Conservation (phyloP, 805 yeast genomes). For the Spathaspora arborariae region DNA sequence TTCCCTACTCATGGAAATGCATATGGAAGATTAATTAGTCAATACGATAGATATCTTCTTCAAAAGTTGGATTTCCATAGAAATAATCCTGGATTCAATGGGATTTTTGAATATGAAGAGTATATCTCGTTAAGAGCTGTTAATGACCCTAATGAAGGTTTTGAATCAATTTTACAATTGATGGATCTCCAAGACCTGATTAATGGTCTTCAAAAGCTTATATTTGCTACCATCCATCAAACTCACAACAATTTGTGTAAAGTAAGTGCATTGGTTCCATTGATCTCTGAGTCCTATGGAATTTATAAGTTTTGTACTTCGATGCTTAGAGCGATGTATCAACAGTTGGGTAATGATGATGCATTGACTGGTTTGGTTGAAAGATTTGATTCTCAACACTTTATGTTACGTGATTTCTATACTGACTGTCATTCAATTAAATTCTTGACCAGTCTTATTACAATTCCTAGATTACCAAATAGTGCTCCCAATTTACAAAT, state of each 20-base stretch:
- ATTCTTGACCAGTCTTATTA: conserved; percentile 74
- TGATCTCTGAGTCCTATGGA: conserved; percentile 89
- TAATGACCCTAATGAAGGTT: conserved; percentile 94
- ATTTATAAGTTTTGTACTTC: conserved; percentile 84
- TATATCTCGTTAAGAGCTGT: conserved; percentile 83
- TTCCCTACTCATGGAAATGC: conserved; percentile 41
- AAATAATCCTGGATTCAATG: conserved; percentile 84
- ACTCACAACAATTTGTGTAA: conserved; percentile 68
- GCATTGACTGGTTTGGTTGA: conserved; percentile 72
- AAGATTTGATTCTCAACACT: conserved; percentile 70
- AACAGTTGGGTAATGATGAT: conserved; percentile 67
- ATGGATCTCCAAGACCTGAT: conserved; percentile 82
- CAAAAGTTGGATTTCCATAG: conserved; percentile 79
- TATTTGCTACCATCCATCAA: conserved; percentile 67
- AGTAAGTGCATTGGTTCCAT: conserved; percentile 82
- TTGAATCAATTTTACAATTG: conserved; percentile 80
- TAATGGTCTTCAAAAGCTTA: conserved; percentile 70
- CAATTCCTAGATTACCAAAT: conserved; percentile 64
- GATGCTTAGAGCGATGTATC: conserved; percentile 85
- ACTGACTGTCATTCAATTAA: conserved; percentile 86
- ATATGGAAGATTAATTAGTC: conserved; percentile 72
- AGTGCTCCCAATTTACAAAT: conserved; percentile 57
- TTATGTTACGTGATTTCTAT: conserved; percentile 72
- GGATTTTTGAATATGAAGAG: conserved; percentile 94
- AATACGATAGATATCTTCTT: conserved; percentile 67